phyloP scores from a whole-genome alignment of 78 protist species.

The Planoprotostelium fungivorum region DNA sequence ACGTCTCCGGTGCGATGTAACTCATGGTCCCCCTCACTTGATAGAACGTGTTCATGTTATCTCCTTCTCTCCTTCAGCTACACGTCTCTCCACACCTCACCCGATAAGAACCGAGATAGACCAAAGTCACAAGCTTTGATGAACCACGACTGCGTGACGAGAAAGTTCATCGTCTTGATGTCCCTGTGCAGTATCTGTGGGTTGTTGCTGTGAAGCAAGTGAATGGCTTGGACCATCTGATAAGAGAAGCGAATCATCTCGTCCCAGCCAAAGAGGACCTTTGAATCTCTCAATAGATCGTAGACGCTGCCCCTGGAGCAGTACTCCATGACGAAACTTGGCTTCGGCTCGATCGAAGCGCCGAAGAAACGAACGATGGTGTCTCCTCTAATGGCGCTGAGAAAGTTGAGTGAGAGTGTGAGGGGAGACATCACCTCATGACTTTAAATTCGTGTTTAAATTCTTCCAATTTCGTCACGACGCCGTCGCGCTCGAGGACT shows the following conservation, averaged over 20 bases:
- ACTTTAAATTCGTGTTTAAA: constrained; percentile 57
- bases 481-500: constrained; percentile 34
- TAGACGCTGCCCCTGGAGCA: constrained; percentile 41
- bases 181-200: constrained; percentile 65
- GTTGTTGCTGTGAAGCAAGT: constrained; percentile 20
- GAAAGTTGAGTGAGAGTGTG: background rate
- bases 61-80: constrained; percentile 7
- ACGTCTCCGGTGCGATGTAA: constrained; percentile 62
- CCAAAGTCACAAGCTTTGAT: constrained; percentile 60
- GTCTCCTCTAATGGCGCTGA: background rate
- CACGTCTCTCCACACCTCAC: constrained; percentile 10
- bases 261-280: constrained; percentile 52
- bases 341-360: constrained; percentile 47
- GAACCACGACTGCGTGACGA: constrained; percentile 15
- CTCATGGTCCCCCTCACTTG: constrained; percentile 53
- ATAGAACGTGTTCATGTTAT: constrained; percentile 39
- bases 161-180: constrained; percentile 37
- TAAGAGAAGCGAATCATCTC: constrained; percentile 22
- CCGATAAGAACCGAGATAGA: constrained; percentile 33
- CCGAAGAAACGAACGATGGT: constrained; percentile 45
- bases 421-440: constrained; percentile 29
- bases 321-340: constrained; percentile 64
- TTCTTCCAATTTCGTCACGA: constrained; percentile 34
- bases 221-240: constrained; percentile 35
- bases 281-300: constrained; percentile 11